Base-by-base conservation (phyloP, 2,329 filamentous ascomycete species). In the Purpureocillium takamizusanense region DNA sequence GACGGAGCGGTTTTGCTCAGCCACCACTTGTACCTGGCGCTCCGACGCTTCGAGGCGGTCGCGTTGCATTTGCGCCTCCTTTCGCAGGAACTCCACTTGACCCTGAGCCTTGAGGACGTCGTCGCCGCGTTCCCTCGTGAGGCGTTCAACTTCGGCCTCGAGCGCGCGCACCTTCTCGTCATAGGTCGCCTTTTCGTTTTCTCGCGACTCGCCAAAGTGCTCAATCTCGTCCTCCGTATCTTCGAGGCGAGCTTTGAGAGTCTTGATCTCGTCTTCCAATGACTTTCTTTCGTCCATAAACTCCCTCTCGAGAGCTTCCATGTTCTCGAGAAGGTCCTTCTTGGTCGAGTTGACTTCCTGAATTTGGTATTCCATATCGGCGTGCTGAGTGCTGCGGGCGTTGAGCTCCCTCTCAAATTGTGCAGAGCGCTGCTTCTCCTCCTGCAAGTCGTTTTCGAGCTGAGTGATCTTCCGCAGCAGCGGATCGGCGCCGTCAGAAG, bases 141-240 rank as follows among this genome's bases (percentile, higher is more conserved):
- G 58, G 36, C 71, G 74, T 39, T 86, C 77, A 13, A 94, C 63
- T 49, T 95, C 84, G 13, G 74, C 67, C 51, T 88, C 76, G 1
- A 95, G 70, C 8, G 70, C 67, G 33, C 77, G 77, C 25, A 88
- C 67, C 41, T 72, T 80, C 34, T 83, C 76, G 45, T 90, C 82
- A 33, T 81, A 72, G 3, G 74, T 73, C 4, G 76, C 77, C 52
- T 81, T 85, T 51, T 92, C 85, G 48, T 94, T 82, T 48, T 95
- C 87, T 32, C 86, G 76, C 31, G 84, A 88, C 50, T 87, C 86
- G 31, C 86, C 73, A 39, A 90, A 76, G 42, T 87, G 76, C 50
- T 95, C 89, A 37, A 97, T 76, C 54, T 95, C 89, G 51, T 95
- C 89, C 60, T 98, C 92, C 6, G 84, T 74, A 49, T 97, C 87